phyloP scores from a whole-genome alignment of 2,329 filamentous ascomycete genomes.

The Phaeosphaeria sp. region DNA sequence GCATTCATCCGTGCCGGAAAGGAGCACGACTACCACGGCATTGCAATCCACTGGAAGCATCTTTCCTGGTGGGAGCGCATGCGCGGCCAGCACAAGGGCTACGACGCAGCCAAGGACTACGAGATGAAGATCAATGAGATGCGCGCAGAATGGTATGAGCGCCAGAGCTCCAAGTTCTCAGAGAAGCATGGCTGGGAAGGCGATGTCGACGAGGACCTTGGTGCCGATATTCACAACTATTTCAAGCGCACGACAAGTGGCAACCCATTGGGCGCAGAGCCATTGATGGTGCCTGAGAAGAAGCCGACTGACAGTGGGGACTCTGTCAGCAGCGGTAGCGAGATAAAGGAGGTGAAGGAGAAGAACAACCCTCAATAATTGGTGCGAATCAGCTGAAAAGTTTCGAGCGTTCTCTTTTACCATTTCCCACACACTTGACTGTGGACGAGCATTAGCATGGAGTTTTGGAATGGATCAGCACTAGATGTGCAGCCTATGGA shows the following conservation, averaged over 20 bases:
- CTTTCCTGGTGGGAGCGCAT: constrained; percentile 87
- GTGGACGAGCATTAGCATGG: not conserved
- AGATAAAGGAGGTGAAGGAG: not conserved
- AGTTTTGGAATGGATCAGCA: not conserved
- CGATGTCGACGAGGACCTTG: constrained; percentile 40
- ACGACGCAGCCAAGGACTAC: constrained; percentile 81
- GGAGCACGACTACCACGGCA: constrained; percentile 85
- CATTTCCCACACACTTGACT: not conserved
- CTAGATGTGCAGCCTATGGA: not conserved
- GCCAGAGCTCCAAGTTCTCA: constrained; percentile 59
- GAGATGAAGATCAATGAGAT: constrained; percentile 86
- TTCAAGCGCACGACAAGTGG: constrained; percentile 37
- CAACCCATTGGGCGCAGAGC: constrained; percentile 18
- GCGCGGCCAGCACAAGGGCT: constrained; percentile 78
- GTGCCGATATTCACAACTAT: constrained; percentile 43
- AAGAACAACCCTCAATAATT: not conserved
- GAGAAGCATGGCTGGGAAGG: constrained; percentile 37
- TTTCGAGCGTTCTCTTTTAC: not conserved
- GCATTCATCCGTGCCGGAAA: constrained; percentile 80
- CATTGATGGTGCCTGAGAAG: constrained; percentile 24
- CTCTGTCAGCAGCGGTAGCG: constrained; percentile 16
- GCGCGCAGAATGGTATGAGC: constrained; percentile 62
- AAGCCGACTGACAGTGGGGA: constrained; percentile 17
- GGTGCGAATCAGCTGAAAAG: not conserved
- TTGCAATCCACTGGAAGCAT: constrained; percentile 89